Evolutionary conservation across 192 early-diverging fungal genomes (phyloP).

Genomic region (Backusella luteola): DNA sequence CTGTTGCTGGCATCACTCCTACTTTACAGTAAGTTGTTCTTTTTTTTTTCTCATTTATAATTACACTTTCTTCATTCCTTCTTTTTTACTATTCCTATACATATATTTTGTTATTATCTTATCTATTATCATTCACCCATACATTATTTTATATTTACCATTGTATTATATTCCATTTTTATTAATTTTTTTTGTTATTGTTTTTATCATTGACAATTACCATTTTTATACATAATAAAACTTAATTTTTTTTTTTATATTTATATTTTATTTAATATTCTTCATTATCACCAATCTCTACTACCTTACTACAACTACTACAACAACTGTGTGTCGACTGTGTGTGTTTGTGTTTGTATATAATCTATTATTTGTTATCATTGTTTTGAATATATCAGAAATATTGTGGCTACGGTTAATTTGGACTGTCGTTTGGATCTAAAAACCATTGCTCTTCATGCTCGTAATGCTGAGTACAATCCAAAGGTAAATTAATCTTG

Average conservation of each 20-base stretch:
- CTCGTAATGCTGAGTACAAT: constrained; percentile 99
- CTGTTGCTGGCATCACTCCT: constrained; percentile 58
- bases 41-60: background rate
- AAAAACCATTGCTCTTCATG: constrained; percentile 98
- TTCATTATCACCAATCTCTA: background rate
- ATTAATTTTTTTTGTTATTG: constrained; percentile 5
- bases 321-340: background rate
- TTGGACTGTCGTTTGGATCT: constrained; percentile 95
- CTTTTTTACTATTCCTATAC: background rate
- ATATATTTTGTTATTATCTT: background rate
- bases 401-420: constrained; percentile 99
- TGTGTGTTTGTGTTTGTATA: constrained; percentile 5
- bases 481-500: constrained; percentile 78
- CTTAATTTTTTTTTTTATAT: background rate
- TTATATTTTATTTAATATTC: background rate
- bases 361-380: background rate
- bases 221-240: constrained; percentile 10
- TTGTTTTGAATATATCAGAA: constrained; percentile 51
- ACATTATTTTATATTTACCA: background rate
- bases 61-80: background rate
- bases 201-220: constrained; percentile 2
- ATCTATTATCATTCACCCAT: background rate
- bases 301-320: background rate
- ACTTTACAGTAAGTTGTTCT: constrained; percentile 58
- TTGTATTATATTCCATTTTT: background rate